Conservation (phyloP, 192 early-diverging fungal species). For the Backusella mclennaniae region DNA sequence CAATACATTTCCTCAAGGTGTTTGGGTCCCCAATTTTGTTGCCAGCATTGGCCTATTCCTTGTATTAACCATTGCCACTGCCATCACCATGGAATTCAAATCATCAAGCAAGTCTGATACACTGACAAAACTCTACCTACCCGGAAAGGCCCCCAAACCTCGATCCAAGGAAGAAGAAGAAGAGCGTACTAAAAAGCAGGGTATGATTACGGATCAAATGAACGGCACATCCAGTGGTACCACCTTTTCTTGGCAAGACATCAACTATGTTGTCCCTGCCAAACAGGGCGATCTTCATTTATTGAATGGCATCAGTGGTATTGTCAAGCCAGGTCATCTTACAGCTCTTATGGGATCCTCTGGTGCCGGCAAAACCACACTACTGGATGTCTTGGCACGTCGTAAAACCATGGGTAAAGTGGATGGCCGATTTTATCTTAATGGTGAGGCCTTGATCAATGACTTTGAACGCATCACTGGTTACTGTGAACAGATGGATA, state of each 20-base stretch:
- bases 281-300: slow-evolving; percentile 63
- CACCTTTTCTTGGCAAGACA: slow-evolving; percentile 60
- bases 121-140: slow-evolving; percentile 48
- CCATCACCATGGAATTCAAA: slow-evolving; percentile 51
- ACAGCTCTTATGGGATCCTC: slow-evolving; percentile 77
- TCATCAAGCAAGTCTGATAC: slow-evolving; percentile 42
- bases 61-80: slow-evolving; percentile 38
- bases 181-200: slow-evolving; percentile 28
- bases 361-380: slow-evolving; percentile 74
- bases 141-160: slow-evolving; percentile 28
- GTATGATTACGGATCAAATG: slow-evolving; percentile 33
- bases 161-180: slow-evolving; percentile 27
- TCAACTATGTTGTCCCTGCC: slow-evolving; percentile 69
- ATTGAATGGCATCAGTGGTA: slow-evolving; percentile 65
- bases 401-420: slow-evolving; percentile 71
- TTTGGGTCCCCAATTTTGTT: slow-evolving; percentile 57
- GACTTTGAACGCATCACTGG: slow-evolving; percentile 72
- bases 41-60: slow-evolving; percentile 52
- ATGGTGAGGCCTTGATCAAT: slow-evolving; percentile 54
- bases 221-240: slow-evolving; percentile 37
- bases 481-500: slow-evolving; percentile 86
- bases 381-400: slow-evolving; percentile 69
- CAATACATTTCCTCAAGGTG: slow-evolving; percentile 51
- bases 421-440: slow-evolving; percentile 65
- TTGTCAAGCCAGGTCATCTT: slow-evolving; percentile 70